Evolutionary conservation across 148 eudicot species (phyloP), one percentile per base, ranked within the genome.

Genomic region (Heliosperma pusillum): DNA sequence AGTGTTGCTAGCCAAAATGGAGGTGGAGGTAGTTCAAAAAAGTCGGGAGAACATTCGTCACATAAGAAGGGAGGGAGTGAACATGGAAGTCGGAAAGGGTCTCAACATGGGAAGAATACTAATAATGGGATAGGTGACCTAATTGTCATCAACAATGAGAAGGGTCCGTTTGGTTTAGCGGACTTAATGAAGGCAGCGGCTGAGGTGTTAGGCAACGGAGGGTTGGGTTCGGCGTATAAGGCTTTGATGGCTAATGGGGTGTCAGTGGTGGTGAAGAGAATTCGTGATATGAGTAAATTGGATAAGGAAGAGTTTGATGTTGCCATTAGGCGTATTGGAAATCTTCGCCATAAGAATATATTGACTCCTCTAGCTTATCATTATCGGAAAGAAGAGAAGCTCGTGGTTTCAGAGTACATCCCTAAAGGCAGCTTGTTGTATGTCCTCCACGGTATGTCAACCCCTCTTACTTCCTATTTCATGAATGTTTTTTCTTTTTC

Each of bases 171-270:
- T 76, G 89, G 92, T 29, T 47, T 90, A 80, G 87, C 85, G 3
- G 96, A 88, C 76, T 75, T 90, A 81, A 88, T 90, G 96, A 90
- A 87, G 85, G 96, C 96, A 2, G 86, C 90, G 0, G 96, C 96
- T 0, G 96, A 90, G 79, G 88, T 88, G 53, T 78, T 90, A 4
- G 96, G 92, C 8, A 90, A 83, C 25, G 89, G 90, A 10, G 85
- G 85, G 16, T 33, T 88, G 24, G 96, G 96, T 2, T 90, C 96
- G 27, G 87, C 96, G 12, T 90, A 90, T 25, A 90, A 88, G 80
- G 96, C 90, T 3, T 70, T 71, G 71, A 84, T 90, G 90, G 75
- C 81, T 19, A 88, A 81, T 72, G 96, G 92, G 58, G 78, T 88
- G 30, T 66, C 92, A 3, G 96, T 90, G 7, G 96, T 88, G 69